A percentile compares a stretch with the other conserved stretches of the same genome.
phyloP scores from a whole-genome alignment of 805 yeast genomes.

The Candida yuanshanica region DNA sequence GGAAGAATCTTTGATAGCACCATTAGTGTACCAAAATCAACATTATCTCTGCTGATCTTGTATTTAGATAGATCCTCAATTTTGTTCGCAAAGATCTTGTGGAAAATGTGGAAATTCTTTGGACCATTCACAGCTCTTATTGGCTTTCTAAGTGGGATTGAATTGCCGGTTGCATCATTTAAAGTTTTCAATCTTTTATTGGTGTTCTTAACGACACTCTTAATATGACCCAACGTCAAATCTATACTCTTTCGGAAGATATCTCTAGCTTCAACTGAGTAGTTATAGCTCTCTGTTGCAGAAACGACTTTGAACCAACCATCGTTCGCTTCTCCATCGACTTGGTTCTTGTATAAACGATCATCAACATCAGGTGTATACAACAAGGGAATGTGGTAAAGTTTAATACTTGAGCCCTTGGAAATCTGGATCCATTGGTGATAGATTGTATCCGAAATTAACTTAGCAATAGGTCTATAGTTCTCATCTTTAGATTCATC shows the following conservation, averaged over 20 bases:
- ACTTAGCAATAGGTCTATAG: slow-evolving; percentile 9
- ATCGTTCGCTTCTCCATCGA: neutral
- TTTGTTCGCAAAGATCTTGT: slow-evolving; percentile 5
- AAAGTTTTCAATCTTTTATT: slow-evolving; percentile 5
- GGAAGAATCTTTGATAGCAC: slow-evolving; percentile 9
- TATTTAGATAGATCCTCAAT: slow-evolving; percentile 7
- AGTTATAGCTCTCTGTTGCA: slow-evolving; percentile 11
- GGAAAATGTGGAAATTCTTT: slow-evolving; percentile 3
- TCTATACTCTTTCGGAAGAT: slow-evolving; percentile 2
- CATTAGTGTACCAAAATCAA: slow-evolving; percentile 12
- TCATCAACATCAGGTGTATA: slow-evolving; percentile 10
- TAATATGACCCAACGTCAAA: slow-evolving; percentile 3
- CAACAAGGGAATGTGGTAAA: slow-evolving; percentile 14
- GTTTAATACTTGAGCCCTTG: slow-evolving; percentile 2
- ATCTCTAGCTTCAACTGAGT: slow-evolving; percentile 5
- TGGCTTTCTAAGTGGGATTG: slow-evolving; percentile 7
- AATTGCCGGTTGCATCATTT: slow-evolving; percentile 2
- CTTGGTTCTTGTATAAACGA: neutral
- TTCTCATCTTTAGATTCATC: slow-evolving; percentile 4
- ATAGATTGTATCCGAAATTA: slow-evolving; percentile 9
- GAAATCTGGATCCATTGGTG: slow-evolving; percentile 14
- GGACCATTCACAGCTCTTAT: slow-evolving; percentile 4
- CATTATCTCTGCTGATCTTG: slow-evolving; percentile 4
- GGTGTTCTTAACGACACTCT: slow-evolving; percentile 8
- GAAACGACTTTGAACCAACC: slow-evolving; percentile 10